Conservation (phyloP, 1,284 basidiomycete genomes). For the Caloboletus firmus region DNA sequence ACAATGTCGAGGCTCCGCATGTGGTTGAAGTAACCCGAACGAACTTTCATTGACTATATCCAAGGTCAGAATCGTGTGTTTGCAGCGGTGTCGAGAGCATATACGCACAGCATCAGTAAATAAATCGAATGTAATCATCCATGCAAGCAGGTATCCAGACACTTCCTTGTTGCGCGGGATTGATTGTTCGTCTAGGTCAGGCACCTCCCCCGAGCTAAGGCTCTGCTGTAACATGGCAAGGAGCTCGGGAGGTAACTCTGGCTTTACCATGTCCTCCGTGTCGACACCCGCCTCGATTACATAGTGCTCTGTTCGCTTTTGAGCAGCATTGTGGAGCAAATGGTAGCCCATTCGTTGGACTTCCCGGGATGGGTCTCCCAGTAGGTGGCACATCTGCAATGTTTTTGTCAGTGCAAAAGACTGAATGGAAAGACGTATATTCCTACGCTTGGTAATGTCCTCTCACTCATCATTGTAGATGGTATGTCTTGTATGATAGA, state of each 20-base stretch:
- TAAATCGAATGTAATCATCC: conserved; percentile 89
- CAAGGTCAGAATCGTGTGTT: conserved; percentile 5
- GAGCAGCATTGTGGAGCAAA: conserved; percentile 62
- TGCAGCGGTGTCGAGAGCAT: not conserved
- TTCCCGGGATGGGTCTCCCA: conserved; percentile 62
- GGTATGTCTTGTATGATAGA: conserved; percentile 69
- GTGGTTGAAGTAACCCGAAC: conserved; percentile 82
- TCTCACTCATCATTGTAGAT: conserved; percentile 58
- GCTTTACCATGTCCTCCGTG: conserved; percentile 48
- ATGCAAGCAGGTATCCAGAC: conserved; percentile 76
- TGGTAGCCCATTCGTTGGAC: conserved; percentile 74
- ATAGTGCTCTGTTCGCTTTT: conserved; percentile 71
- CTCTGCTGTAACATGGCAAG: conserved; percentile 59
- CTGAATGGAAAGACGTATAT: not conserved
- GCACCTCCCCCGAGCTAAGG: conserved; percentile 41
- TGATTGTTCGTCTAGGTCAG: conserved; percentile 36
- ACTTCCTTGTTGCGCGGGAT: conserved; percentile 30
- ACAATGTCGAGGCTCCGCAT: conserved; percentile 73
- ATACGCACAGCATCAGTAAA: conserved; percentile 80
- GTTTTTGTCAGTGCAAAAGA: not conserved
- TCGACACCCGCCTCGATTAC: conserved; percentile 86
- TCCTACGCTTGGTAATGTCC: conserved; percentile 62
- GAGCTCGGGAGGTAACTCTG: conserved; percentile 66
- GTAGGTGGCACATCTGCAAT: conserved; percentile 70
- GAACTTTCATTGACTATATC: conserved; percentile 74